A percentile compares a stretch with the other conserved stretches of the same genome.
These are phyloP conservation scores for Trichosporon sp. DNA, from an alignment of 1,284 basidiomycete species.

Conservation along the genomic window DNA sequence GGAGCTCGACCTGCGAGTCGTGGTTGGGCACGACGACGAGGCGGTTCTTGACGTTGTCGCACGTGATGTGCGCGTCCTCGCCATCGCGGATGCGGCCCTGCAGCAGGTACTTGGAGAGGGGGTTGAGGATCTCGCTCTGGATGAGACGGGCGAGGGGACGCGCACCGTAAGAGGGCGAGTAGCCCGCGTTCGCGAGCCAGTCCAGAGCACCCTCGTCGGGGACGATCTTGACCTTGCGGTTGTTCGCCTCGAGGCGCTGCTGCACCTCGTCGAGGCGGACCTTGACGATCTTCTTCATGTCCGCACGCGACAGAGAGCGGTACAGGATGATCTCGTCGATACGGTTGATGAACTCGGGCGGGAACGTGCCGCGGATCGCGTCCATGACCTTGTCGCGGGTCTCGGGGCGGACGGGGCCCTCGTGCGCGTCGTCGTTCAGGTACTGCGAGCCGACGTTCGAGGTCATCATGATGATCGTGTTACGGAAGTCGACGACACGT, in stretches of 20 bases:
- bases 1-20: constrained; percentile 49
- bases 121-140: constrained; percentile 90
- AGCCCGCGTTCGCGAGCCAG: constrained; percentile 81
- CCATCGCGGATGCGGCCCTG: constrained; percentile 80
- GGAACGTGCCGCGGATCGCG: constrained; percentile 60
- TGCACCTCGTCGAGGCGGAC: constrained; percentile 63
- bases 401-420: constrained; percentile 55
- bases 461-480: constrained; percentile 61
- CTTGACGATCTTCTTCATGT: constrained; percentile 62
- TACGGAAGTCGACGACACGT: constrained; percentile 54
- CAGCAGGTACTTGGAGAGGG: constrained; percentile 83
- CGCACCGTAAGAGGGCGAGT: constrained; percentile 82
- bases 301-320: constrained; percentile 58
- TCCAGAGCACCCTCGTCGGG: constrained; percentile 76
- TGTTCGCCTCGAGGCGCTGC: constrained; percentile 70
- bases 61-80: constrained; percentile 73
- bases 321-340: constrained; percentile 62
- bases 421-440: constrained; percentile 60
- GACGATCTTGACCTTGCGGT: constrained; percentile 74
- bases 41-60: constrained; percentile 81
- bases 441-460: constrained; percentile 62
- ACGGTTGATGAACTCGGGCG: constrained; percentile 64
- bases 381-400: constrained; percentile 58
- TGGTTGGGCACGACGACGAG: constrained; percentile 85
- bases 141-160: constrained; percentile 90